These are phyloP conservation scores for Spizellomyces punctatus DNA, from an alignment of 192 early-diverging fungal species.

Conservation along the genomic window DNA sequence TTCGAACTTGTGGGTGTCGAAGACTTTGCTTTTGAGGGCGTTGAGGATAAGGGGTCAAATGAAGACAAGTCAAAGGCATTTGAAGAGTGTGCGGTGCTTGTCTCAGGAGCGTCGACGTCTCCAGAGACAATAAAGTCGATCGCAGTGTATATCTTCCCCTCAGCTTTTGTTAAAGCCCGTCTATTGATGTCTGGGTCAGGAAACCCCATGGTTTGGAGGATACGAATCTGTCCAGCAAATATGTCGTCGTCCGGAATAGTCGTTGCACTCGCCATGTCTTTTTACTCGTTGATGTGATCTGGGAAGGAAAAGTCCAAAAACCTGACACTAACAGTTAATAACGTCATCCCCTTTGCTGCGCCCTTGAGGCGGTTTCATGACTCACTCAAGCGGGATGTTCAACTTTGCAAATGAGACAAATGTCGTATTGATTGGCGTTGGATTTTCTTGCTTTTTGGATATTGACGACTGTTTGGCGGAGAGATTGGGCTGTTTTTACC, in stretches of 20 bases:
- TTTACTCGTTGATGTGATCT: background rate
- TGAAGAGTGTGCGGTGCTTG: background rate
- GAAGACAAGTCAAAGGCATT: background rate
- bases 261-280: background rate
- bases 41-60: background rate
- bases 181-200: constrained; percentile 36
- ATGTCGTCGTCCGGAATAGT: constrained; percentile 21
- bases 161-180: constrained; percentile 18
- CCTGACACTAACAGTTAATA: no score
- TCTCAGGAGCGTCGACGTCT: background rate
- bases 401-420: no score
- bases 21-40: background rate
- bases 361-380: no score
- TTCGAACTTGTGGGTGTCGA: background rate
- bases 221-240: constrained; percentile 27
- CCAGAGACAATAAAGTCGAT: constrained; percentile 36
- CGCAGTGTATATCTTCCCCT: constrained; percentile 31
- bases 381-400: no score
- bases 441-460: no score
- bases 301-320: no score
- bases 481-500: no score
- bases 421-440: no score
- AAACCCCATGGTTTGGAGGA: constrained; percentile 37
- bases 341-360: no score
- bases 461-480: no score